Percentiles rank a stretch among this genome's conserved stretches.
Evolutionary conservation across 768 basidiomycete genomes (phyloP).

Genomic region (Clitopilus passeckerianus): DNA sequence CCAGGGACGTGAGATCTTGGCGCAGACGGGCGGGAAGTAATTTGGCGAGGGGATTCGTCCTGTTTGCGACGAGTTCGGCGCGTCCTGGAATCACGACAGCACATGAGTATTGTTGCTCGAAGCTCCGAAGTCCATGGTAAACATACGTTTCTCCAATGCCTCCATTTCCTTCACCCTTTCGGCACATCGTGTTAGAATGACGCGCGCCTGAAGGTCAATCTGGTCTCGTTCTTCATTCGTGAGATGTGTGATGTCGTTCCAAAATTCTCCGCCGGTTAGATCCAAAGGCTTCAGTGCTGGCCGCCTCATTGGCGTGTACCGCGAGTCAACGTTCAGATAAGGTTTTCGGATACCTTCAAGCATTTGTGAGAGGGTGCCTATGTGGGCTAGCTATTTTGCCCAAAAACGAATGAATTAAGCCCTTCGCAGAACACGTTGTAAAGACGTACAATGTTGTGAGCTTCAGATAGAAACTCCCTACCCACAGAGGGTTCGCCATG

Average conservation of each 20-base stretch:
- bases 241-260: constrained; percentile 65
- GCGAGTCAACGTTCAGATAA: constrained; percentile 78
- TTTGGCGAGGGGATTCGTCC: constrained; percentile 59
- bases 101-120: background rate
- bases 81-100: constrained; percentile 43
- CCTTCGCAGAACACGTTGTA: background rate
- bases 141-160: constrained; percentile 80
- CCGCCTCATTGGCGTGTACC: constrained; percentile 44
- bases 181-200: constrained; percentile 81
- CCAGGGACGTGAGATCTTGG: constrained; percentile 45
- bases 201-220: constrained; percentile 87
- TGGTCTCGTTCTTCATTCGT: constrained; percentile 93
- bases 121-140: background rate
- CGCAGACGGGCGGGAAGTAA: constrained; percentile 69
- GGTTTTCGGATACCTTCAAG: constrained; percentile 74
- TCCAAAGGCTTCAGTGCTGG: constrained; percentile 53
- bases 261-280: constrained; percentile 40
- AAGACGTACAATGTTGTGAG: constrained; percentile 58
- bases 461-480: constrained; percentile 71
- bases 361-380: constrained; percentile 66
- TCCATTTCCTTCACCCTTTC: constrained; percentile 89
- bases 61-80: constrained; percentile 57
- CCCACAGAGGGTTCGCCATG: constrained; percentile 27
- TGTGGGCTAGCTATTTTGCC: constrained; percentile 59
- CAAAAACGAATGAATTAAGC: background rate